Base-by-base conservation (phyloP, 176 grass and related monocot genomes). In the Olyra latifolia region DNA sequence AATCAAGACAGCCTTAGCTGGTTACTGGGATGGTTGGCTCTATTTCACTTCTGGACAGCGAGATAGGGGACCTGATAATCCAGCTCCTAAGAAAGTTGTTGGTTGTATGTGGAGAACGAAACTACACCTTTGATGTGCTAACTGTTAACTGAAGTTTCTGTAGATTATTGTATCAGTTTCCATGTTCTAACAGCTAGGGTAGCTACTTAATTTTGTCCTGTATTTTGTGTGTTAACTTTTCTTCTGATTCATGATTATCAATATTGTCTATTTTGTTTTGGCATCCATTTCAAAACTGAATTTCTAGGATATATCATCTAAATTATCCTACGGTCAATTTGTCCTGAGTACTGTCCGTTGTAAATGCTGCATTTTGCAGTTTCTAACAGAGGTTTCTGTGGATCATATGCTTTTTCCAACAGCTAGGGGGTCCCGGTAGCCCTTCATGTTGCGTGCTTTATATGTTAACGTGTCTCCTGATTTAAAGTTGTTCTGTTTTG, bases 21-120 rank as follows among this genome's bases (percentile, higher is more conserved):
- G 87, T 43, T 98, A 87, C 62, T 92, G 88, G 86, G 59, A 98
- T 22, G 85, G 92, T 0, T 94, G 89, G 85, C 85, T 94, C 8
- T 98, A 92, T 88, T 98, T 98, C 78, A 94, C 92, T 76, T 94
- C 92, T 17, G 95, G 95, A 44, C 92, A 98, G 72, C 73, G 95
- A 54, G 92, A 98, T 69, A 80, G 87, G 7, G 91, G 95, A 7
- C 85, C 85, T 49, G 81, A 89, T 59, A 91, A 98, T 83, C 95
- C 88, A 25, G 81, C 80, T 82, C 95, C 92, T 9, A 92, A 87
- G 82, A 84, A 86, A 80, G 92, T 98, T 57, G 85, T 92, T 81
- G 95, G 92, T 28, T 87, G 87, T 82, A 85, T 88, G 66, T 92
- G 88, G 83, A 90, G 92, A 73, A 89, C 90, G 20, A 94, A 87